Conservation (phyloP, 257 asterid species). For the Rhazya stricta region DNA sequence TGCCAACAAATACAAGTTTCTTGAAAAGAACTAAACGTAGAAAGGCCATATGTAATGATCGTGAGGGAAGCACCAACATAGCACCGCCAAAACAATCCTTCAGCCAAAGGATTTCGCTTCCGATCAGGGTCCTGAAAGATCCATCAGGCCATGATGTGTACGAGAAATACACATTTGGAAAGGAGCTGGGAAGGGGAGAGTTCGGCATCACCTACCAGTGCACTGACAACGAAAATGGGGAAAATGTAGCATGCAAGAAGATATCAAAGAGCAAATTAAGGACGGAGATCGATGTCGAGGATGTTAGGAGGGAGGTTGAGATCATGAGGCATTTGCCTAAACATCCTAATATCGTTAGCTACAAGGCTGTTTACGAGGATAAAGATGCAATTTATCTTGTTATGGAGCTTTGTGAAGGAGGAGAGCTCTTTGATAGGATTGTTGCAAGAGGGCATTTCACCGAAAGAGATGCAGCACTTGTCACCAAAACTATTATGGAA, state of each 20-base stretch:
- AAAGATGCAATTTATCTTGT: conserved; percentile 68
- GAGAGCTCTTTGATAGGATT: conserved; percentile 80
- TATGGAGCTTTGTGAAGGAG: conserved; percentile 91
- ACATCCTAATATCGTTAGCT: conserved; percentile 68
- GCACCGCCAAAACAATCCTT: background rate
- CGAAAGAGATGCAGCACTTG: conserved; percentile 73
- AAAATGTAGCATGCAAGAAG: conserved; percentile 67
- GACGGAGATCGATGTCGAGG: conserved; percentile 70
- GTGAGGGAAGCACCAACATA: background rate
- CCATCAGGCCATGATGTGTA: conserved; percentile 41
- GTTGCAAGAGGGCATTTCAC: conserved; percentile 75
- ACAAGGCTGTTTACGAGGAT: conserved; percentile 70
- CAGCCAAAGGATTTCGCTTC: conserved; percentile 30
- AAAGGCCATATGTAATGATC: background rate
- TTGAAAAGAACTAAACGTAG: conserved; percentile 29
- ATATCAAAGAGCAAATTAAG: conserved; percentile 65
- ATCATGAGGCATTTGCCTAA: conserved; percentile 77
- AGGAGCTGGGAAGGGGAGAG: conserved; percentile 84
- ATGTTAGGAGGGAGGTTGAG: conserved; percentile 77
- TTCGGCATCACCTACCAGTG: conserved; percentile 79
- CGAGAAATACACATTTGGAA: conserved; percentile 48
- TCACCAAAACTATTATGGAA: conserved; percentile 68
- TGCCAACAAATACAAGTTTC: conserved; percentile 29
- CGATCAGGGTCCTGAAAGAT: conserved; percentile 42
- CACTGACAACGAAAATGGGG: conserved; percentile 34